These are phyloP conservation scores for Scenedesmus sp. DNA, from an alignment of 163 green algal genomes.

Conservation along the genomic window DNA sequence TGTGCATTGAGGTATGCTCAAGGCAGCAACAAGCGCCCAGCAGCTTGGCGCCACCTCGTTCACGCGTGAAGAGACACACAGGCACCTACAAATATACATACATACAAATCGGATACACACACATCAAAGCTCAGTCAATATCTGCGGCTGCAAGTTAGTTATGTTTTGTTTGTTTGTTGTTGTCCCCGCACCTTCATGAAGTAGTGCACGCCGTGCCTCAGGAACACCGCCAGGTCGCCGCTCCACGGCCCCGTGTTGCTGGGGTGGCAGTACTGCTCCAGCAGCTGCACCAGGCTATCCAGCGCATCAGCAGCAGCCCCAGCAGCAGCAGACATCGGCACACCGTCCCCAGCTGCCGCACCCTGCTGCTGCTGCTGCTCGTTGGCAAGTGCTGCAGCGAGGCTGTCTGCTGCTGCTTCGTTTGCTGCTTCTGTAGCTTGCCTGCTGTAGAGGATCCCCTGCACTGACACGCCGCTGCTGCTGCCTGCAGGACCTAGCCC, in stretches of 20 bases:
- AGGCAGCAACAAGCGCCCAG: no score
- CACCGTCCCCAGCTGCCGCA: not conserved
- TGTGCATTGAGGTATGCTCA: no score
- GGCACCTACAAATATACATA: no score
- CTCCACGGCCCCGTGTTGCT: slow-evolving; percentile 73
- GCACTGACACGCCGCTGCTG: slow-evolving; percentile 25
- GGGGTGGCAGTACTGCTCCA: slow-evolving; percentile 95
- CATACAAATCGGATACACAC: no score
- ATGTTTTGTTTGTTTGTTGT: no score
- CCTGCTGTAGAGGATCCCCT: not conserved
- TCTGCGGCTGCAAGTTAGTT: no score
- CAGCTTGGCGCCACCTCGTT: no score
- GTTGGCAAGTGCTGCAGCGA: not conserved
- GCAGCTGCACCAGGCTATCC: slow-evolving; percentile 71
- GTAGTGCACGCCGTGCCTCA: slow-evolving; percentile 51
- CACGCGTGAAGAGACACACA: no score
- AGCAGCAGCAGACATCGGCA: slow-evolving; percentile 40
- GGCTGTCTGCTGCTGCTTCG: not conserved
- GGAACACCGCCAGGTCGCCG: slow-evolving; percentile 37
- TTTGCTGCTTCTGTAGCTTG: not conserved
- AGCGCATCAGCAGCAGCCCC: slow-evolving; percentile 61
- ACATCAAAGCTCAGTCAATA: no score
- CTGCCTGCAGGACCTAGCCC: not conserved
- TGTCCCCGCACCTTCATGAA: slow-evolving; percentile 46
- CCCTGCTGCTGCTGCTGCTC: slow-evolving; percentile 27